Base-by-base conservation (phyloP, 2,329 filamentous ascomycete species). In the Lanzia echinophila region DNA sequence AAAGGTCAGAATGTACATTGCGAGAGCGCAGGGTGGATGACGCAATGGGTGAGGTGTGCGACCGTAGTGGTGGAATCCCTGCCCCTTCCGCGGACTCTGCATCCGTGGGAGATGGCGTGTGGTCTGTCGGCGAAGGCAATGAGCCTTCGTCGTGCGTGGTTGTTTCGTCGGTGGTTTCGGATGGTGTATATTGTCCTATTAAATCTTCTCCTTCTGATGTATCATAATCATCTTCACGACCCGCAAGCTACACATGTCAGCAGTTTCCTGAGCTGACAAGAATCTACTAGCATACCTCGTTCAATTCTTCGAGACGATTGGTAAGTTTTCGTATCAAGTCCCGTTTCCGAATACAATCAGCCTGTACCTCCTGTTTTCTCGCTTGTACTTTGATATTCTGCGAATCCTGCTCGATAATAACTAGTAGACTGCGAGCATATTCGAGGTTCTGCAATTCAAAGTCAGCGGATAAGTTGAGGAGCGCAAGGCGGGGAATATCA, bases 381-480 rank as follows among this genome's bases (percentile, higher is more conserved):
- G 75, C 68, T 54, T 78, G 77, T 32, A 78, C 72, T 66, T 84
- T 84, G 58, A 83, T 71, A n/a, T 70, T 73, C 13, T 80, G 70
- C 6, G 82, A 77, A 61, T 87, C 81, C 62, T 88, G 86, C 67
- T 90, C 88, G 41, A 90, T 77, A 56, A 78, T 83, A 19, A 85
- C 78, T 53, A 91, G 79, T 31, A 88, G 76, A 0, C 76, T 78
- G 39, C 83, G 81, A 19, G 88, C 87, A 67, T 87, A 82, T 60
- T 87, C 80, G 57, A 92, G 74, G 63, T 90, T 91, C 81, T 88
- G 58, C 15, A 24, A n/a, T 3, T 7, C 34, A 31, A 5, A n/a
- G n/a, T 49, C 22, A 47, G 33, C 24, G 11, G 32, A 43, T 39
- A 39, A n/a, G 31, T n/a, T 20, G 17, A 19, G 22, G 12, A 7